phyloP scores from a whole-genome alignment of 2,329 filamentous ascomycete species.

The Tolypocladium ovalisporum region DNA sequence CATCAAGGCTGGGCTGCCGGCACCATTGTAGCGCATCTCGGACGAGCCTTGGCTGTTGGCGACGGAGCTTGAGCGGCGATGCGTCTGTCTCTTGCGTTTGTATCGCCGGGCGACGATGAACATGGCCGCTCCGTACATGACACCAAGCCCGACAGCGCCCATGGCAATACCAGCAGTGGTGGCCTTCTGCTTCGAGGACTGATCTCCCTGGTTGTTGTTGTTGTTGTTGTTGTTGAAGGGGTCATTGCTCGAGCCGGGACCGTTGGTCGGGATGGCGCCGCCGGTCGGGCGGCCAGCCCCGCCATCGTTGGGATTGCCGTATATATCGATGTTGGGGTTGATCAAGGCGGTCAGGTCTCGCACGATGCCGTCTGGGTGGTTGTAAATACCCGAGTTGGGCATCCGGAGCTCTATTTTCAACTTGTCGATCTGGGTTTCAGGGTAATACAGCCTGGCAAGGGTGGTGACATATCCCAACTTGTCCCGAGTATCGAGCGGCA shows the following conservation, averaged over 20 bases:
- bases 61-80: constrained; percentile 68
- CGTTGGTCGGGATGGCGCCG: constrained; percentile 3
- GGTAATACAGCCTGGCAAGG: constrained; percentile 58
- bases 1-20: constrained; percentile 54
- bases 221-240: constrained; percentile 27
- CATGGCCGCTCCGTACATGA: constrained; percentile 89
- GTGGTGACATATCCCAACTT: constrained; percentile 73
- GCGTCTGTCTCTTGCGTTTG: constrained; percentile 71
- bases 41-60: constrained; percentile 34
- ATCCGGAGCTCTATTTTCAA: constrained; percentile 60
- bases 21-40: constrained; percentile 40
- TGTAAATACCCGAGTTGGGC: constrained; percentile 65
- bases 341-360: constrained; percentile 68
- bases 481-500: constrained; percentile 62
- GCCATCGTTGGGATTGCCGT: constrained; percentile 24
- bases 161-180: constrained; percentile 62
- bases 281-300: constrained; percentile 22
- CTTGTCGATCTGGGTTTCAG: constrained; percentile 54
- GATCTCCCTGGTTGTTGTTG: constrained; percentile 28
- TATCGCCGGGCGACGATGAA: constrained; percentile 85
- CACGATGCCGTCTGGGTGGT: constrained; percentile 54
- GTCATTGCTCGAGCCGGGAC: constrained; percentile 23
- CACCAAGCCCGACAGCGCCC: constrained; percentile 66
- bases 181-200: constrained; percentile 48
- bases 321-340: constrained; percentile 58